Evolutionary conservation across 2,329 filamentous ascomycete genomes (phyloP).

Genomic region (Thelonectria olida): DNA sequence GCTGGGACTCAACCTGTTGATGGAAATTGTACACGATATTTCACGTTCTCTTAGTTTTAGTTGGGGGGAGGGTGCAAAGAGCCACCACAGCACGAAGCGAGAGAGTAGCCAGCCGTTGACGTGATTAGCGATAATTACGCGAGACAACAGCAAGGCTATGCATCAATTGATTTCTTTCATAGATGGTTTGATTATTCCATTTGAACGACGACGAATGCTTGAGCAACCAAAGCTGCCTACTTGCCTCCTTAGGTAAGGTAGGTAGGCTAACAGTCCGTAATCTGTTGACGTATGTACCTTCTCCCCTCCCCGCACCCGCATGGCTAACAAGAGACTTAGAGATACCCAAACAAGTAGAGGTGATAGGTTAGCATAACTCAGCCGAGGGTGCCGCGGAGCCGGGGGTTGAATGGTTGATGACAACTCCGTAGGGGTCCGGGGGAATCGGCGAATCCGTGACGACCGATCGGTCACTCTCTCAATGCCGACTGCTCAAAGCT

Average conservation of each 20-base stretch:
- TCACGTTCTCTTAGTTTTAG: conserved; percentile 26
- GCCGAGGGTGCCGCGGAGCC: conserved; percentile 12
- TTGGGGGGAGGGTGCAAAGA: too few relatives aligned
- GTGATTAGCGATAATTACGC: conserved; percentile 6
- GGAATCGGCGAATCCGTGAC: conserved; percentile 32
- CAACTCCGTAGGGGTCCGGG: conserved; percentile 28
- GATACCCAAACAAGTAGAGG: not conserved
- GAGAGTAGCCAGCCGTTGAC: not conserved
- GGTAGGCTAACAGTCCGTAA: too few relatives aligned
- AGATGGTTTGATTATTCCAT: not conserved
- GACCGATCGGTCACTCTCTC: conserved; percentile 22
- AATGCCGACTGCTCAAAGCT: not conserved
- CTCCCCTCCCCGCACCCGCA: too few relatives aligned
- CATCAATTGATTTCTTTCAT: not conserved
- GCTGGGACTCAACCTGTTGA: conserved; percentile 13
- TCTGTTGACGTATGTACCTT: too few relatives aligned
- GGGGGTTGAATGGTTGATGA: conserved; percentile 23
- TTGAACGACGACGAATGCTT: too few relatives aligned
- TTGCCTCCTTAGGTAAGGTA: too few relatives aligned
- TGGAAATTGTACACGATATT: conserved; percentile 35
- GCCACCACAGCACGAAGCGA: too few relatives aligned
- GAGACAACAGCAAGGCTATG: not conserved
- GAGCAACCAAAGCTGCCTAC: too few relatives aligned
- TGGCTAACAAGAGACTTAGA: too few relatives aligned
- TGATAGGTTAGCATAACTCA: not conserved